Conservation (phyloP, 2,329 filamentous ascomycete genomes). For the Cephalotrichum gorgonifer region DNA sequence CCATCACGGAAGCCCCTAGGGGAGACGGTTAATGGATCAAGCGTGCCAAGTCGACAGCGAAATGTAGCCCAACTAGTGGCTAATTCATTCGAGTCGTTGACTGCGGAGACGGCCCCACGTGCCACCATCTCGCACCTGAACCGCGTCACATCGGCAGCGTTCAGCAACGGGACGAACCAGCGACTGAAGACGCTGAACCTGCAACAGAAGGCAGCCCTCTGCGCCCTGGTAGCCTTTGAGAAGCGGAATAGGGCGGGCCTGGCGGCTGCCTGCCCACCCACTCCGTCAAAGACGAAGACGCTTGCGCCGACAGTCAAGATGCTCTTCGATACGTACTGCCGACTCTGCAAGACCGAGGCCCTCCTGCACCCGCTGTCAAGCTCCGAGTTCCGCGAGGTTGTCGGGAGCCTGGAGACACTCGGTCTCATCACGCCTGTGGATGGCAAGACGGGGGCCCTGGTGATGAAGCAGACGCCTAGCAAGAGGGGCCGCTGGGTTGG, state of each 20-base stretch:
- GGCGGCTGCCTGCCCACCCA: slow-evolving; percentile 28
- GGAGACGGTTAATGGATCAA: slow-evolving; percentile 71
- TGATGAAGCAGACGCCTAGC: slow-evolving; percentile 57
- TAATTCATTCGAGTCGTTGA: slow-evolving; percentile 51
- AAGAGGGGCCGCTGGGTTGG: slow-evolving; percentile 51
- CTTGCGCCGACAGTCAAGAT: slow-evolving; percentile 71
- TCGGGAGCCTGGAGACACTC: slow-evolving; percentile 79
- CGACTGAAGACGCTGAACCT: slow-evolving; percentile 81
- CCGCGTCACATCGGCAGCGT: slow-evolving; percentile 78
- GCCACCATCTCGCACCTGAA: slow-evolving; percentile 87
- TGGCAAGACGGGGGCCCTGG: slow-evolving; percentile 59
- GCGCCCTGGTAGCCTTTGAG: slow-evolving; percentile 79
- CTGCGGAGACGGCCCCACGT: slow-evolving; percentile 70
- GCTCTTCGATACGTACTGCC: slow-evolving; percentile 74
- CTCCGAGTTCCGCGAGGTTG: slow-evolving; percentile 89
- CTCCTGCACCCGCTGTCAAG: slow-evolving; percentile 79
- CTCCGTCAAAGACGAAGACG: slow-evolving; percentile 51
- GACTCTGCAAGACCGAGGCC: slow-evolving; percentile 78
- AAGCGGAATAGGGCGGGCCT: slow-evolving; percentile 50
- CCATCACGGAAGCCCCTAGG: slow-evolving; percentile 68
- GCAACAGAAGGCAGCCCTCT: slow-evolving; percentile 92
- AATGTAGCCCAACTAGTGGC: slow-evolving; percentile 37
- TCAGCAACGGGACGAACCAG: slow-evolving; percentile 80
- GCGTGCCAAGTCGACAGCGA: slow-evolving; percentile 24
- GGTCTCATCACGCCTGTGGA: slow-evolving; percentile 65